Evolutionary conservation across 805 yeast genomes (phyloP).

Genomic region (Candida nanaspora): DNA sequence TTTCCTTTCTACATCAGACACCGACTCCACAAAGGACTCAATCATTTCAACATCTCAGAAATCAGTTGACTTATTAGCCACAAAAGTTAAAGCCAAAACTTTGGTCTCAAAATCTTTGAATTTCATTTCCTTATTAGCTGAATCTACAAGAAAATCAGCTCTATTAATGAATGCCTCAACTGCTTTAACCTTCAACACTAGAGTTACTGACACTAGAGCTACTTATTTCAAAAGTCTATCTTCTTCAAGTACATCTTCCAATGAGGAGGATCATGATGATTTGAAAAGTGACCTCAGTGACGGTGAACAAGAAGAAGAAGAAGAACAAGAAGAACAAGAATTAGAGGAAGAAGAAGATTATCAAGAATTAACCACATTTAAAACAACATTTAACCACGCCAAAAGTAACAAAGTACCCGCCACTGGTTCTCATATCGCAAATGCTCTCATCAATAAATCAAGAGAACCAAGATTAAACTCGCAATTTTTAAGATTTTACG

Average conservation of each 20-base stretch:
- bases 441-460: neutral
- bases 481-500: slow-evolving; percentile 39
- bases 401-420: too few species aligned
- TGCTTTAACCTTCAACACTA: slow-evolving; percentile 2
- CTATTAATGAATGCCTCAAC: neutral
- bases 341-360: neutral
- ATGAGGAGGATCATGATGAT: neutral
- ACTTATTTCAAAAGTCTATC: neutral
- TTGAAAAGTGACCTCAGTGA: neutral
- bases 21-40: neutral
- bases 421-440: neutral
- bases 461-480: slow-evolving; percentile 48
- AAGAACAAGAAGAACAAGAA: neutral
- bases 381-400: too few species aligned
- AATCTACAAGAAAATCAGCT: neutral
- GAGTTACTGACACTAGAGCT: slow-evolving; percentile 5
- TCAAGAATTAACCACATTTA: neutral
- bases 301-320: neutral
- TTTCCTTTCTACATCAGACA: neutral
- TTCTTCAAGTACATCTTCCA: too few species aligned
- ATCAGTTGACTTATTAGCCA: neutral
- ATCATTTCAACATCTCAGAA: neutral
- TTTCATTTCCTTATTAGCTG: neutral
- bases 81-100: neutral
- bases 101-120: neutral